Evolutionary conservation across 257 asterid species (phyloP), one percentile per base, ranked within the genome.

Genomic region (Nyctanthes arbortristis): DNA sequence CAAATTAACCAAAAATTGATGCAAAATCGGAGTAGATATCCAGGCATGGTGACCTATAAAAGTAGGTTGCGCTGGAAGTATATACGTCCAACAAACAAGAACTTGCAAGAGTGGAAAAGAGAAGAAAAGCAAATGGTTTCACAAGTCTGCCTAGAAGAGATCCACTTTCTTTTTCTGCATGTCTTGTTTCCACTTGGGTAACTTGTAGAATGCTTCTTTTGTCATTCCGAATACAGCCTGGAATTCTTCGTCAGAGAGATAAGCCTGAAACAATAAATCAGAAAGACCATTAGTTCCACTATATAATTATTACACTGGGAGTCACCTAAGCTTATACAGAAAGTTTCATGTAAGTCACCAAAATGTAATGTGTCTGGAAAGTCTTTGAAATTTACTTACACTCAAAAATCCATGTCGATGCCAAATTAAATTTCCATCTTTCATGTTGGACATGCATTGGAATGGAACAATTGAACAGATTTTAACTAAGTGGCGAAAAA

Each of bases 181-280:
- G 83, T 90, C 98, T 76, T 93, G 98, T 88, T 93, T 93, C 98
- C 98, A 93, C 77, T 85, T 90, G 1, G 98, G 96, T 66, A 85
- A 24, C 82, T 85, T 90, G 58, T 82, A 84, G 79, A 90, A 90
- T 58, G 88, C 89, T 34, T 85, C 95, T 79, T 85, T 93, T 22
- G 88, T 29, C 97, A 88, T 85, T 66, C 77, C 90, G 30, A 93
- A 69, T 4, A 90, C 79, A 27, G 86, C 80, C 68, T 79, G 63
- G 77, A 94, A 94, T 66, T 94, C 99, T 71, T 86, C 96, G 13
- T 86, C 92, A 24, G 93, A 83, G 58, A 94, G 99, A 80, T 94
- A 91, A 40, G 96, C 96, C 99, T 94, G 88, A 56, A 73, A 75
- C 27, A 66, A 49, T 29, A n/a, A 24, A 66, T 68, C 37, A 59